Base-by-base conservation (phyloP, 768 basidiomycete species). In the Kwoniella botswanensis region DNA sequence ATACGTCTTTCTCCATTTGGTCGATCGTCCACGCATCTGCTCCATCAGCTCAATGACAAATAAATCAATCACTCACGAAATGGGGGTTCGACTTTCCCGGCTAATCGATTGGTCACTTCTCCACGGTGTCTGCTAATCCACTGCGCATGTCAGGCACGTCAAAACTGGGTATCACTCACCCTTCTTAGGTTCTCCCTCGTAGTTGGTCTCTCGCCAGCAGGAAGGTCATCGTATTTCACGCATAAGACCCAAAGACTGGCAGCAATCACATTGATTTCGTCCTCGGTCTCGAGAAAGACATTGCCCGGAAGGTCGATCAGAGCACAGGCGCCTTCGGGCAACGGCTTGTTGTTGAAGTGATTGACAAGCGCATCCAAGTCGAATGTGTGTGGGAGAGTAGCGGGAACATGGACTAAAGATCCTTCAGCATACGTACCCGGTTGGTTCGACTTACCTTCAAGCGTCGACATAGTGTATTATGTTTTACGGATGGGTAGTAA, bases 261-360 rank as follows among this genome's bases (percentile, higher is more conserved):
- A 13, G 74, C 71, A 50, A 80, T 74, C 5, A 77, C 74, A n/a
- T 75, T 78, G 59, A 78, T 65, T 57, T 78, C 79, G 22, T 80
- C 79, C 52, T 78, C 79, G 17, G 79, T 80, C 35, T 78, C 79
- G 46, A 76, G 71, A 64, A 80, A 80, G 7, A 53, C 70, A 52
- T 77, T 64, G 17, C 52, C 65, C 4, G 77, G 77, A 26, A 76
- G 71, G 53, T 80, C 77, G 62, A 80, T 77, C 53, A 80, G 66
- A 18, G 29, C 41, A 57, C 65, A 74, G 2, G 79, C 69, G 24
- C 68, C 71, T 3, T 74, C 60, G 2, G 79, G 74, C 24, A 71
- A 62, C 18, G 79, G 77, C 13, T 76, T 71, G 21, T 77, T 80
- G 60, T 44, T 17, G 58, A 78, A 80, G 62, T 77, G 74, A 17